These are phyloP conservation scores for Monosporascus sp. DNA, from an alignment of 2,329 filamentous ascomycete species.

Conservation along the genomic window DNA sequence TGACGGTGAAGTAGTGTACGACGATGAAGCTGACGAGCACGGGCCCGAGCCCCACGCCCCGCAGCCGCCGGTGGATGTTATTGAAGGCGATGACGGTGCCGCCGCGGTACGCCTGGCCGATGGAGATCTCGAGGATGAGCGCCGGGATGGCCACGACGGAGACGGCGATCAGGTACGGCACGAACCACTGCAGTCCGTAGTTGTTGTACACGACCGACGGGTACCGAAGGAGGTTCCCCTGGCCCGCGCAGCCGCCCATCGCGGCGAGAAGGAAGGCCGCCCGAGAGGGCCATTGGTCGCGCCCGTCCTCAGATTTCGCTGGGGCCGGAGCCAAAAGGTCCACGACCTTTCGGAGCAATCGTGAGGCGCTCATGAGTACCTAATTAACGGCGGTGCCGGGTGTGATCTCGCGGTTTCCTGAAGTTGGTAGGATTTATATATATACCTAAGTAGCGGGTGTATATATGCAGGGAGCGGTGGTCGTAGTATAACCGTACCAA, in stretches of 20 bases:
- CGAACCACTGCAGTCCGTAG: conserved; percentile 54
- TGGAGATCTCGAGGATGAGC: conserved; percentile 57
- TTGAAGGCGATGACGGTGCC: conserved; percentile 50
- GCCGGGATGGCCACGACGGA: conserved; percentile 51
- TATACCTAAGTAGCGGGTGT: neutral
- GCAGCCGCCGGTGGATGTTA: conserved; percentile 46
- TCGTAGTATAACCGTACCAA: neutral
- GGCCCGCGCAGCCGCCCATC: conserved; percentile 53
- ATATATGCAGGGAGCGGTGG: neutral
- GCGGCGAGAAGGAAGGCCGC: conserved; percentile 51
- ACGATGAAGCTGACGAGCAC: conserved; percentile 49
- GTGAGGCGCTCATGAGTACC: neutral
- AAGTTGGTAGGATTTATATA: neutral
- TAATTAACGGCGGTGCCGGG: neutral
- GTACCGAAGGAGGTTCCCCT: conserved; percentile 53
- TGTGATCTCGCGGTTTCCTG: neutral
- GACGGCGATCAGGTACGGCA: conserved; percentile 50
- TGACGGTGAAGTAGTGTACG: conserved; percentile 52
- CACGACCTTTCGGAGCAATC: conserved; percentile 19
- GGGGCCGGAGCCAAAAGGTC: conserved; percentile 30
- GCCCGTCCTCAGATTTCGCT: conserved; percentile 32
- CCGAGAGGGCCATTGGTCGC: conserved; percentile 51
- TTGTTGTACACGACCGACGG: conserved; percentile 56
- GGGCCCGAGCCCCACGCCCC: conserved; percentile 47
- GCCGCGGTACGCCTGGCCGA: conserved; percentile 59